Evolutionary conservation across 495 filamentous ascomycete genomes (phyloP).

Genomic region (Schizothecium vesticola): DNA sequence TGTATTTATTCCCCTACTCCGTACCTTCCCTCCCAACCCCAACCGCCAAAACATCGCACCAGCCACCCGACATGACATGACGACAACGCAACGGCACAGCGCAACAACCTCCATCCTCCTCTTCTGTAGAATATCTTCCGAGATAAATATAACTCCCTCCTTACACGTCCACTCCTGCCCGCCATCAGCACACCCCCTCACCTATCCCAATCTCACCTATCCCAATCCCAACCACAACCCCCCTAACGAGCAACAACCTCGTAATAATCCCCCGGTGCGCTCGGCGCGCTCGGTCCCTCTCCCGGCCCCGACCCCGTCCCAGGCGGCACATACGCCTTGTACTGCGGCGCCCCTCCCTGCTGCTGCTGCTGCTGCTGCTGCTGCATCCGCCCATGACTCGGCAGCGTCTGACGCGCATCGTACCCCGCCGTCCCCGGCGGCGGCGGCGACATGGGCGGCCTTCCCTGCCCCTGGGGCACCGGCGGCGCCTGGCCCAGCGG

Average conservation of each 20-base stretch:
- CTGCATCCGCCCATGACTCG: conserved; percentile 23
- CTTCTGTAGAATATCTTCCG: not conserved
- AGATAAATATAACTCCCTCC: not conserved
- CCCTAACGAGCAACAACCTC: conserved; percentile 20
- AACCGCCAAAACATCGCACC: not conserved
- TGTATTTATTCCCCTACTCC: not conserved
- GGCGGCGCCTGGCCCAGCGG: conserved; percentile 33
- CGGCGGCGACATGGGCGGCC: conserved; percentile 36
- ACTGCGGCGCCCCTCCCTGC: conserved; percentile 19
- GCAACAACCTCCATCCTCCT: not conserved
- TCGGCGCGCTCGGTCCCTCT: conserved; percentile 16
- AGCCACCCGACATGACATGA: not conserved
- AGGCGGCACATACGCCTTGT: conserved; percentile 34
- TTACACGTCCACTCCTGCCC: not conserved
- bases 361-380: not conserved
- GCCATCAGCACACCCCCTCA: not conserved
- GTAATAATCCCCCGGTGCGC: conserved; percentile 25
- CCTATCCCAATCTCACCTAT: not conserved
- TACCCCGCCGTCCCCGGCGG: conserved; percentile 37
- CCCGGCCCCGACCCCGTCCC: not conserved
- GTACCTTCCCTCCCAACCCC: not conserved
- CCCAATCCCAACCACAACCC: not conserved
- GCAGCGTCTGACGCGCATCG: conserved; percentile 37
- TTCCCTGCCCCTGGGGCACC: conserved; percentile 38
- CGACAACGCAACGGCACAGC: not conserved